Evolutionary conservation across 768 basidiomycete species (phyloP).

Genomic region (Rhodotorula taiwanensis): DNA sequence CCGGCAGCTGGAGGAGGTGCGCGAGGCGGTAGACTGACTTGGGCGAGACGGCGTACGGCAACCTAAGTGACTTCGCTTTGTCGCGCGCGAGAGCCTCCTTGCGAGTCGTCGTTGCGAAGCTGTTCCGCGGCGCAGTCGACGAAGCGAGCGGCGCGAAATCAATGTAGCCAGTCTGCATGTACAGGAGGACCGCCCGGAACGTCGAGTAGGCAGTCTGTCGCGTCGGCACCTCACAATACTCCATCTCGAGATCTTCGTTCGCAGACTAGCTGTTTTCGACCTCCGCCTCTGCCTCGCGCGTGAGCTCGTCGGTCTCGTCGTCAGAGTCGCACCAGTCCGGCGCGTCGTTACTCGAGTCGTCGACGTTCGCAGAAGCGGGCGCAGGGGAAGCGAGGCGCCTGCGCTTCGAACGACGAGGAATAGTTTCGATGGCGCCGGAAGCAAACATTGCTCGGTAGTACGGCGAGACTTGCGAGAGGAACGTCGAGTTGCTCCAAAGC

Average conservation of each 20-base stretch:
- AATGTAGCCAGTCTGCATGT: neutral
- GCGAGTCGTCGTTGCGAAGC: too few relatives aligned
- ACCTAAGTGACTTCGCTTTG: too few relatives aligned
- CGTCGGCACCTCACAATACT: neutral
- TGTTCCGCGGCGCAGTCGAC: too few relatives aligned
- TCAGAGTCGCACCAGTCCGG: neutral
- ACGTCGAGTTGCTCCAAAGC: neutral
- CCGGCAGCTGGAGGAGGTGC: neutral
- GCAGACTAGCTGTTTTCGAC: too few relatives aligned
- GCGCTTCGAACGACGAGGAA: neutral
- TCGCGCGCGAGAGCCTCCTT: too few relatives aligned
- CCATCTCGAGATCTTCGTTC: neutral
- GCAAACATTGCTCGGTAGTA: neutral
- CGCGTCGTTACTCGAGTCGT: too few relatives aligned
- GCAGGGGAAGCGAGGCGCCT: neutral
- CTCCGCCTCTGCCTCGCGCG: too few relatives aligned
- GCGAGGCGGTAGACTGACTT: constrained; percentile 18
- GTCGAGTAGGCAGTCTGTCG: constrained; percentile 1
- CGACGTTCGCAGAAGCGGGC: too few relatives aligned
- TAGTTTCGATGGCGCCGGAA: constrained; percentile 1
- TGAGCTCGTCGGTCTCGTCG: neutral
- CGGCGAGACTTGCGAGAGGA: neutral
- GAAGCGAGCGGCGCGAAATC: neutral
- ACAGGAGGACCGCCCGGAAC: constrained; percentile 7
- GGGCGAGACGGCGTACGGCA: constrained; percentile 7